phyloP scores from a whole-genome alignment of 352 stramenopile genomes.

The Saprolegnia parasitica region DNA sequence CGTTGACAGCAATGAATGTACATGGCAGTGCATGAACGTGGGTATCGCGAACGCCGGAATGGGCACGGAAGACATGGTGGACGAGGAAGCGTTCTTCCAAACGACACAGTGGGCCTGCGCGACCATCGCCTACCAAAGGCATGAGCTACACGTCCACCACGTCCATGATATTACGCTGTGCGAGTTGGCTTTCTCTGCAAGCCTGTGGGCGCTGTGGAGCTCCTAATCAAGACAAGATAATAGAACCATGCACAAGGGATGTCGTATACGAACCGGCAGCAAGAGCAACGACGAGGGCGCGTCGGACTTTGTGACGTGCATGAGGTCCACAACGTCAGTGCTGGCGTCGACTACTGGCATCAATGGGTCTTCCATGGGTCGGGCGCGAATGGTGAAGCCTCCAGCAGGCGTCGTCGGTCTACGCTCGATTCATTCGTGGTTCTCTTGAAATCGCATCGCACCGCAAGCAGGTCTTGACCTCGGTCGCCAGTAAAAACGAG shows the following conservation, averaged over 20 bases:
- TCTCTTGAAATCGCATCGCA: background rate
- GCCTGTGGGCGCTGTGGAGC: too few species aligned
- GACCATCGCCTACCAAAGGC: background rate
- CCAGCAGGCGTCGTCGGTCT: background rate
- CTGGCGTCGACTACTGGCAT: background rate
- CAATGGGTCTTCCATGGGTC: background rate
- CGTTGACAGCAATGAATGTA: background rate
- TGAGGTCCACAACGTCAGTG: background rate
- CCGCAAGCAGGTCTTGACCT: background rate
- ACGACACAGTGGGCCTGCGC: background rate
- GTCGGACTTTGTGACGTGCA: background rate
- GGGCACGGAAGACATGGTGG: background rate
- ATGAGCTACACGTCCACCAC: background rate
- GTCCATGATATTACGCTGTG: background rate
- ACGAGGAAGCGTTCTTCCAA: background rate
- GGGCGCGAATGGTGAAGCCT: background rate
- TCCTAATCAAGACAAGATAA: background rate
- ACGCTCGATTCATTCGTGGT: background rate
- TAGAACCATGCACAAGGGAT: too few species aligned
- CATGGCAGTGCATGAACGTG: conserved; percentile 1
- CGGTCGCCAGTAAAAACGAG: background rate
- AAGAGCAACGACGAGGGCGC: background rate
- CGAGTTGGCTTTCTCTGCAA: too few species aligned
- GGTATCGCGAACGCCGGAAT: background rate
- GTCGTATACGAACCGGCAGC: background rate